Conservation (phyloP, 805 yeast species). For the Zygosaccharomyces kombuchaensis region DNA sequence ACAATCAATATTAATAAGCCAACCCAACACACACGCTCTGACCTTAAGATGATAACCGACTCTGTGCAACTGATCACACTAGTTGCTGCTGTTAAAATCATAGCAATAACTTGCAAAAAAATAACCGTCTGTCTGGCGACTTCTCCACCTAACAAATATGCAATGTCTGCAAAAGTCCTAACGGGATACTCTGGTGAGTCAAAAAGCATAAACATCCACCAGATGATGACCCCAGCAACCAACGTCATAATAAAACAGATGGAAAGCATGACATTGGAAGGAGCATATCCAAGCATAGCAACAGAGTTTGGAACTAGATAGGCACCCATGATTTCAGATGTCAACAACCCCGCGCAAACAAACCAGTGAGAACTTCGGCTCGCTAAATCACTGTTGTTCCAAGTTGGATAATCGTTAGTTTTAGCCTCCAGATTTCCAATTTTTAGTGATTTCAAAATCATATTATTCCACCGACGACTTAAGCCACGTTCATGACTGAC, state of each 20-base stretch:
- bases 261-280: conserved; percentile 5
- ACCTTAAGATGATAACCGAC: conserved; percentile 1
- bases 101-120: conserved; percentile 5
- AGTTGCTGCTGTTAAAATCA: conserved; percentile 5
- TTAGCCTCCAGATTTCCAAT: conserved; percentile 1
- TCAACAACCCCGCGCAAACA: conserved; percentile 5
- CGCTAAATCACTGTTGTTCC: conserved; percentile 4
- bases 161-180: conserved; percentile 6
- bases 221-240: conserved; percentile 3
- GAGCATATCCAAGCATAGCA: conserved; percentile 4
- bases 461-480: conserved; percentile 1
- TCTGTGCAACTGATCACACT: conserved; percentile 4
- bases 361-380: conserved; percentile 5
- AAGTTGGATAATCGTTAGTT: conserved; percentile 1
- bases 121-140: conserved; percentile 3
- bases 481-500: conserved; percentile 4
- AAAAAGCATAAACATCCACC: conserved; percentile 6
- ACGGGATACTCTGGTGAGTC: conserved; percentile 7
- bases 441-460: conserved; percentile 2
- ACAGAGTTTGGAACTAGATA: conserved; percentile 5
- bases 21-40: conserved; percentile 6
- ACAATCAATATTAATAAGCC: background rate
- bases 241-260: conserved; percentile 2
- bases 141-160: conserved; percentile 1
- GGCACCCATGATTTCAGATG: conserved; percentile 9